Evolutionary conservation across 2,329 filamentous ascomycete genomes (phyloP).

Genomic region (Colletotrichum paranaense): DNA sequence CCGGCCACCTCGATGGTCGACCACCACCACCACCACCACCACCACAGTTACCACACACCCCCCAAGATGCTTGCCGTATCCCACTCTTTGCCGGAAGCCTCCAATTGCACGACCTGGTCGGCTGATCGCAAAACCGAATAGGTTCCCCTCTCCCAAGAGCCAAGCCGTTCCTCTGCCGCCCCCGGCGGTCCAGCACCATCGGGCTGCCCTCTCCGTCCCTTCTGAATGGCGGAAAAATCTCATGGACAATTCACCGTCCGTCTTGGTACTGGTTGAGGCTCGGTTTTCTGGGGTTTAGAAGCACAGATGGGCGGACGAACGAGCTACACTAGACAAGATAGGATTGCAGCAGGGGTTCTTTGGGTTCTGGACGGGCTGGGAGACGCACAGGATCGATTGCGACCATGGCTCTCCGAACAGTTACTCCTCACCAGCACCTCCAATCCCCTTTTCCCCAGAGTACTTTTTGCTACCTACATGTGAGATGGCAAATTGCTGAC

Average conservation of each 20-base stretch:
- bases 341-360: conserved; percentile 4
- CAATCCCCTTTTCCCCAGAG: background rate
- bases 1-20: conserved; percentile 9
- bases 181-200: conserved; percentile 21
- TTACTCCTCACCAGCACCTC: conserved; percentile 10
- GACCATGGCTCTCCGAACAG: conserved; percentile 22
- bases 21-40: background rate
- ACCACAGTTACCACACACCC: background rate
- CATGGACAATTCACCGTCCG: conserved; percentile 36
- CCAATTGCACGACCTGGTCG: conserved; percentile 24
- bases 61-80: conserved; percentile 19
- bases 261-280: conserved; percentile 36
- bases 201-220: conserved; percentile 8
- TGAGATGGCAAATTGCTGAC: conserved; percentile 18
- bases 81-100: conserved; percentile 22
- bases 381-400: conserved; percentile 26
- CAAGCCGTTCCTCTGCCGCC: conserved; percentile 30
- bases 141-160: background rate
- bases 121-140: conserved; percentile 26
- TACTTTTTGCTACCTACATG: background rate
- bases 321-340: conserved; percentile 10
- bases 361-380: background rate
- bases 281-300: conserved; percentile 26
- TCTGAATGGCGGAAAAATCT: conserved; percentile 38
- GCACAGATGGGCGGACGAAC: conserved; percentile 19